A percentile compares a stretch with the other conserved stretches of the same genome.
Conservation (phyloP, 345 rosid species). For the Salix brachista region DNA sequence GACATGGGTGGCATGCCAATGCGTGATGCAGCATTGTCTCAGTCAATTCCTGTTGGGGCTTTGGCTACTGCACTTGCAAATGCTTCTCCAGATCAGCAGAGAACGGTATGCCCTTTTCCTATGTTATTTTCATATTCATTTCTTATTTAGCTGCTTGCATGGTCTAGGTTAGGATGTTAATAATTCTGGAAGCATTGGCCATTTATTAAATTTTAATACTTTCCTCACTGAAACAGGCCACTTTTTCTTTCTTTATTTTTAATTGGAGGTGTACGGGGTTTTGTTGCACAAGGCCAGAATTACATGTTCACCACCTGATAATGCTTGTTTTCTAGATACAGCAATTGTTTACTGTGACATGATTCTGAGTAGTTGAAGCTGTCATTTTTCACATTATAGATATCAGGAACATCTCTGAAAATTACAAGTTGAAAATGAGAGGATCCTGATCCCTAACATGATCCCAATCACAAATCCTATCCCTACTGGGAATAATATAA, state of each 20-base stretch:
- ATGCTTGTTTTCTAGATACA: not conserved
- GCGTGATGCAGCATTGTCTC: slow-evolving; percentile 59
- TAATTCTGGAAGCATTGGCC: not conserved
- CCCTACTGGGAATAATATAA: not conserved
- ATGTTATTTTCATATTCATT: not conserved
- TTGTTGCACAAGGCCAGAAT: not conserved
- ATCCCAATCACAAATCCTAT: too few species aligned
- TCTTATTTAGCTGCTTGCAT: not conserved
- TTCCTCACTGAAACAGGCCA: not conserved
- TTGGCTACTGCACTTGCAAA: slow-evolving; percentile 84
- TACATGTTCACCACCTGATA: not conserved
- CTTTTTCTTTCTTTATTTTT: not conserved
- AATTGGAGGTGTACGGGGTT: not conserved
- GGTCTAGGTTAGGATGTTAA: not conserved
- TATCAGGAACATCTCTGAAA: not conserved
- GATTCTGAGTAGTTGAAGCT: not conserved
- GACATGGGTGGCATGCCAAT: slow-evolving; percentile 59
- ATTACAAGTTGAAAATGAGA: not conserved
- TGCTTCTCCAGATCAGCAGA: slow-evolving; percentile 80
- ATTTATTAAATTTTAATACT: not conserved
- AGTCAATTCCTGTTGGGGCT: slow-evolving; percentile 72
- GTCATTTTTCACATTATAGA: not conserved
- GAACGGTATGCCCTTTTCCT: slow-evolving; percentile 52
- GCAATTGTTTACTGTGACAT: not conserved
- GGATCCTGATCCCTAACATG: not conserved